Conservation (phyloP, 2,329 filamentous ascomycete species). For the Hypoxylon sp. region DNA sequence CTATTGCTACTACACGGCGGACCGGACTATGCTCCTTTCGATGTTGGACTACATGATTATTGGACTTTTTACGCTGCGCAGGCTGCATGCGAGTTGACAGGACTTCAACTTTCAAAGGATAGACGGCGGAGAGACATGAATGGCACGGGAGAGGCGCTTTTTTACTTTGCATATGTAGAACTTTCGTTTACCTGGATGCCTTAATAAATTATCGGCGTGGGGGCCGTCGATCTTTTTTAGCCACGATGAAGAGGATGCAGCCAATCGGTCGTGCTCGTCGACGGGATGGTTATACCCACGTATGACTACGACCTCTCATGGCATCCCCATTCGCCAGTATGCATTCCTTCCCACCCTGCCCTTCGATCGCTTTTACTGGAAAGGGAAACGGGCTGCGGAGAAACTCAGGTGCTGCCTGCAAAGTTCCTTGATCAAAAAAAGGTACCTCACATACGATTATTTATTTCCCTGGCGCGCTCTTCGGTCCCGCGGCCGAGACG, state of each 20-base stretch:
- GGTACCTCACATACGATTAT: neutral
- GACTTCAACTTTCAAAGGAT: constrained; percentile 19
- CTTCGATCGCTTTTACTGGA: constrained; percentile 31
- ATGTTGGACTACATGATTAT: neutral
- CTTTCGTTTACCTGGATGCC: constrained; percentile 5
- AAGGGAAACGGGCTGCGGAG: constrained; percentile 14
- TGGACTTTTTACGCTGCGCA: constrained; percentile 8
- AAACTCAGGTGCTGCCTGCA: neutral
- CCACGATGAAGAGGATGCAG: constrained; percentile 11
- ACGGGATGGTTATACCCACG: constrained; percentile 19
- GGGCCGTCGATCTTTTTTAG: constrained; percentile 36
- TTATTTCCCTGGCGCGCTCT: neutral
- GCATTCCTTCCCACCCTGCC: constrained; percentile 24
- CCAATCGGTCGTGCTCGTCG: constrained; percentile 25
- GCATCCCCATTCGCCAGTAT: constrained; percentile 7
- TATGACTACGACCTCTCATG: constrained; percentile 28
- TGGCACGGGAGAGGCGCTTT: constrained; percentile 10
- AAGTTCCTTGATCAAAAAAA: neutral
- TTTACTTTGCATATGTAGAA: no score
- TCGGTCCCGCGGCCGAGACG: constrained; percentile 11
- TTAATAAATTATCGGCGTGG: no score
- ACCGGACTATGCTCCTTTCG: constrained; percentile 20
- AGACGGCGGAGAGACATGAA: constrained; percentile 14
- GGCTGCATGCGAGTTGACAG: constrained; percentile 15
- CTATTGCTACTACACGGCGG: constrained; percentile 7